Conservation (phyloP, 306 rosid species). For the Myrica gale region DNA sequence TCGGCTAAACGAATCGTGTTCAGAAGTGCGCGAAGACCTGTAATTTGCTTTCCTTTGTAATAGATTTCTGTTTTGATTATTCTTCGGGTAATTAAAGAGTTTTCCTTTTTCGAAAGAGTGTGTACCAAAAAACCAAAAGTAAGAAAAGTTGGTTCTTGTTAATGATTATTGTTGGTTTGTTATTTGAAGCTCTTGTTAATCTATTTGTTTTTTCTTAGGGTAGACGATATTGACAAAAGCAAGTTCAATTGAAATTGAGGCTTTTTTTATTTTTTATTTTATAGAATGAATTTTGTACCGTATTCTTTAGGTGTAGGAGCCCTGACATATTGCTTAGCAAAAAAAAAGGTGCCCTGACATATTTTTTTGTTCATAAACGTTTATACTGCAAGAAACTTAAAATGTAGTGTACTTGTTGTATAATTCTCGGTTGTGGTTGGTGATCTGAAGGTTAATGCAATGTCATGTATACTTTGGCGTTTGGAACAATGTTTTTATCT, state of each 20-base stretch:
- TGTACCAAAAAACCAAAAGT: too few species aligned
- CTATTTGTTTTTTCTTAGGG: background rate
- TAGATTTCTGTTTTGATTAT: background rate
- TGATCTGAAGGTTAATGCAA: background rate
- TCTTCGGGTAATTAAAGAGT: slow-evolving; percentile 13
- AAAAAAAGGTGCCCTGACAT: too few species aligned
- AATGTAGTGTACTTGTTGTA: slow-evolving; percentile 11
- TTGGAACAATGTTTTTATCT: background rate
- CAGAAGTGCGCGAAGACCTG: background rate
- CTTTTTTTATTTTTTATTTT: background rate
- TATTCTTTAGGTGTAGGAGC: too few species aligned
- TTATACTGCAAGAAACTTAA: slow-evolving; percentile 2
- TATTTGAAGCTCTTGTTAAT: background rate
- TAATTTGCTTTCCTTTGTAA: background rate
- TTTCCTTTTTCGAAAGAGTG: background rate
- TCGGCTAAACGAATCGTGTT: background rate
- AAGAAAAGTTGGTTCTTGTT: too few species aligned
- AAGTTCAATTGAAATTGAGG: slow-evolving; percentile 9
- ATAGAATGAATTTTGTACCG: too few species aligned
- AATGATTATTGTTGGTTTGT: too few species aligned
- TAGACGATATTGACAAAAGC: slow-evolving; percentile 3
- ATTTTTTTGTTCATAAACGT: slow-evolving; percentile 1
- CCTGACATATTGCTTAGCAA: too few species aligned
- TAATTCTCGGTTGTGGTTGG: slow-evolving; percentile 10
- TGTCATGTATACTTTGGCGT: background rate